These are phyloP conservation scores for Parietaria judaica DNA, from an alignment of 306 rosid species.

Conservation along the genomic window DNA sequence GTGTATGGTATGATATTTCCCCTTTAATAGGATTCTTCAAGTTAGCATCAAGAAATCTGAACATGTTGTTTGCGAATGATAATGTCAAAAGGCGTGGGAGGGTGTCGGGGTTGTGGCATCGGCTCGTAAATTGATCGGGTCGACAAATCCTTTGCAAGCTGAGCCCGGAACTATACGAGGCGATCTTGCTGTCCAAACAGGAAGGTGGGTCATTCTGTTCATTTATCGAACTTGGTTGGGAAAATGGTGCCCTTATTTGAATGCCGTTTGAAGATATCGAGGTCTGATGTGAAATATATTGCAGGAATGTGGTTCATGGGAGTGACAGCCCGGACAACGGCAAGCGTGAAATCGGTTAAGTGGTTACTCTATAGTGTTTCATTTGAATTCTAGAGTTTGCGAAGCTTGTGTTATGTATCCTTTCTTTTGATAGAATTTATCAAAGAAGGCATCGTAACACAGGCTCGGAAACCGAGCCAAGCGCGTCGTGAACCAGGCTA, in stretches of 20 bases:
- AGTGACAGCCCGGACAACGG: conserved; percentile 99
- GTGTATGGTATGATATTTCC: conserved; percentile 58
- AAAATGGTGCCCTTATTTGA: conserved; percentile 2
- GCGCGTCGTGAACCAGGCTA: neutral
- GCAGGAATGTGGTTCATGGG: conserved; percentile 92
- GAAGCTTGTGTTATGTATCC: too few relatives aligned
- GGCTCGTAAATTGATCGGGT: conserved; percentile 90
- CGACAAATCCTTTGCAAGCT: conserved; percentile 89
- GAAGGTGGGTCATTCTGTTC: conserved; percentile 51
- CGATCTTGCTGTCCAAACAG: conserved; percentile 83
- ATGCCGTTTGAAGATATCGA: conserved; percentile 16
- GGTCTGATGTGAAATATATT: conserved; percentile 19
- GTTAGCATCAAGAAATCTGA: conserved; percentile 15
- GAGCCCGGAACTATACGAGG: conserved; percentile 99
- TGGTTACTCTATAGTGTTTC: conserved; percentile 3
- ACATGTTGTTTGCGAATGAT: conserved; percentile 19
- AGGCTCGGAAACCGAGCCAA: too few relatives aligned
- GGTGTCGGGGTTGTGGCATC: conserved; percentile 94
- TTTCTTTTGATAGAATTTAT: too few relatives aligned
- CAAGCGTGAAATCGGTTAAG: conserved; percentile 75
- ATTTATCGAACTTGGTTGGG: conserved; percentile 10
- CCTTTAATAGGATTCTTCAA: conserved; percentile 7
- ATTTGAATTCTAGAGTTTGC: neutral
- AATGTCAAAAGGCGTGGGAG: conserved; percentile 75
- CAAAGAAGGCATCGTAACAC: too few relatives aligned